Conservation (phyloP, 805 yeast genomes). For the Candida pseudofarinosa region DNA sequence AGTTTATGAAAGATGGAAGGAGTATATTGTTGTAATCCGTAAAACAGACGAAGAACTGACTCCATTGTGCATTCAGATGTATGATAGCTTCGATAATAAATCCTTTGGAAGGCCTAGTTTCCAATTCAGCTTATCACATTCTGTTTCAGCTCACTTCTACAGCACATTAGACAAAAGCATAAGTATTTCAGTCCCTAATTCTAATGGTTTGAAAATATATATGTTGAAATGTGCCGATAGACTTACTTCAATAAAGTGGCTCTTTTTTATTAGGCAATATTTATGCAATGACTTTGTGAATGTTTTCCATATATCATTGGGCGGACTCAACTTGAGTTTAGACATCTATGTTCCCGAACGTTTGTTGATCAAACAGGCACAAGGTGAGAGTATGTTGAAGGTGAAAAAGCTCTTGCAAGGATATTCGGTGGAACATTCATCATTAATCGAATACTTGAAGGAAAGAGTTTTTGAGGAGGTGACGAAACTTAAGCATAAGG, state of each 20-base stretch:
- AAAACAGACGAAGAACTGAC: constrained; percentile 47
- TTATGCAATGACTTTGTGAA: constrained; percentile 32
- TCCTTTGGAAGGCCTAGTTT: constrained; percentile 18
- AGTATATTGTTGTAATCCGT: constrained; percentile 68
- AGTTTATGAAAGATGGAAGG: constrained; percentile 72
- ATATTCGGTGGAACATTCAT: constrained; percentile 19
- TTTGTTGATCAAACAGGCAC: constrained; percentile 18
- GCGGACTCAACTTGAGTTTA: constrained; percentile 42
- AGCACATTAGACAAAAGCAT: constrained; percentile 70
- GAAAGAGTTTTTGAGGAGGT: constrained; percentile 33
- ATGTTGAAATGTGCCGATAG: constrained; percentile 54
- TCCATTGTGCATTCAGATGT: constrained; percentile 65
- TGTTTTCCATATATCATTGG: constrained; percentile 38
- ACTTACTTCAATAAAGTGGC: constrained; percentile 58
- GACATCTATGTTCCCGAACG: constrained; percentile 45
- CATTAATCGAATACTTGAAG: constrained; percentile 35
- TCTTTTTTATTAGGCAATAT: constrained; percentile 49
- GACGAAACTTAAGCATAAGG: constrained; percentile 5
- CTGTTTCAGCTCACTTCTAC: constrained; percentile 46
- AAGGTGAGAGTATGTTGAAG: constrained; percentile 4
- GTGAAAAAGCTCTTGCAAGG: constrained; percentile 15
- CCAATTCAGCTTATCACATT: constrained; percentile 13
- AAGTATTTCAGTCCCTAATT: constrained; percentile 37
- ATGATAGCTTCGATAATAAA: constrained; percentile 32
- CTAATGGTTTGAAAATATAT: constrained; percentile 33